Evolutionary conservation across 1,284 basidiomycete species (phyloP), one percentile per base, ranked within the genome.

Genomic region (Coniophora puteana): DNA sequence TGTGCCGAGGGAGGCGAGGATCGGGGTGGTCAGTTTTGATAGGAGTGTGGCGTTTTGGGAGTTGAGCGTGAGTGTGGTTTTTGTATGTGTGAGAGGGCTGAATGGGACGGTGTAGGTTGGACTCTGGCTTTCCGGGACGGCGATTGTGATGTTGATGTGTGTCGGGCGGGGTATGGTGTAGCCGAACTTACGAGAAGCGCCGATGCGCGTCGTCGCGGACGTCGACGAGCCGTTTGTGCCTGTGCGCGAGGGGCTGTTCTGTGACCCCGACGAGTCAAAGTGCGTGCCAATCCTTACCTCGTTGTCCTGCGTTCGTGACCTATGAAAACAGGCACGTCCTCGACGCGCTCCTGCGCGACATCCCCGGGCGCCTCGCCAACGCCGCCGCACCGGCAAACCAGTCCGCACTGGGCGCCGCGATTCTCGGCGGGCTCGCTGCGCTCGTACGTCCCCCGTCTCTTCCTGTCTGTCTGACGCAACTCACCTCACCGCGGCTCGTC

Each of bases 191-290:
- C 74, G 80, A 45, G 66, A 73, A 47, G 77, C 84, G 1, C 76
- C 80, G 38, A 89, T 96, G 74, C 71, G 95, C 29, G 80, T 99
- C 30, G 80, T 98, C 5, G 71, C 89, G 1, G 96, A 99, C 58
- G 68, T 98, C 25, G 80, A 94, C 18, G 96, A 99, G 52, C 83
- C 93, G 21, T 99, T 95, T 61, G 66, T 91, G 3, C 96, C 96
- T 0, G 65, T 94, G 25, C 73, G 71, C 25, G 69, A 74, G 10
- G 87, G 86, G 1, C 71, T 96, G 33, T 87, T 98, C 45, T 93
- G 88, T 6, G 80, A 93, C 50, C 86, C 92, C 1, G 57, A 62
- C 45, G 76, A 83, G 44, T 85, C 81, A 31, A 74, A 80, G 86
- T 89, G 52, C 45, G 72, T 54, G 28, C 33, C 11, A 32, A 20